phyloP scores from a whole-genome alignment of 169 alveolate genomes.

The Eimeria acervulina region DNA sequence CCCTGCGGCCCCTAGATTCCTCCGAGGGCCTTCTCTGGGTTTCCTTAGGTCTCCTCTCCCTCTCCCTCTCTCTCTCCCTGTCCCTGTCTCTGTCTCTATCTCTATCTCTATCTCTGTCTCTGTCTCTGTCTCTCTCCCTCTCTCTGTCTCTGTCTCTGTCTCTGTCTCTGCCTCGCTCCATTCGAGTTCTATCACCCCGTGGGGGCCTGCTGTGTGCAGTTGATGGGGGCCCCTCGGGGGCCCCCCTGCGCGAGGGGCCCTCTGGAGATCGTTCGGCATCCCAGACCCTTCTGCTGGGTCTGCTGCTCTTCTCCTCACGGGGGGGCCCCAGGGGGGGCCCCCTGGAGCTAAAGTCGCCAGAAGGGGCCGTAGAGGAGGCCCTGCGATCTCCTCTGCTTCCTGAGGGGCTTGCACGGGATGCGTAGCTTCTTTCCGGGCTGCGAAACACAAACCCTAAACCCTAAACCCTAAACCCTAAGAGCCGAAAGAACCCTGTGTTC shows the following conservation, averaged over 20 bases:
- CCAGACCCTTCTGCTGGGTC: slow-evolving; percentile 42
- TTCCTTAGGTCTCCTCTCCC: slow-evolving; percentile 29
- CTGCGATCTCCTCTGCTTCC: slow-evolving; percentile 19
- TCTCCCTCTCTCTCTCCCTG: slow-evolving; percentile 17
- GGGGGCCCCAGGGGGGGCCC: slow-evolving; percentile 33
- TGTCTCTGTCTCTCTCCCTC: slow-evolving; percentile 23
- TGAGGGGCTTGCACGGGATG: slow-evolving; percentile 1
- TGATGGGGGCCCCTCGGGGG: slow-evolving; percentile 59
- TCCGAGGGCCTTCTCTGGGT: slow-evolving; percentile 8
- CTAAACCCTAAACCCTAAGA: slow-evolving; percentile 21
- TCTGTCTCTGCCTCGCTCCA: slow-evolving; percentile 15
- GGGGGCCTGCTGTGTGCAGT: slow-evolving; percentile 10
- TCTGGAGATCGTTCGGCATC: slow-evolving; percentile 30
- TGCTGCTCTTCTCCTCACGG: slow-evolving; percentile 1
- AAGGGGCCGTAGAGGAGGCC: slow-evolving; percentile 5
- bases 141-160: slow-evolving; percentile 22
- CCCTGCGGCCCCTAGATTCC: slow-evolving; percentile 30
- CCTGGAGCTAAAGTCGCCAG: neutral
- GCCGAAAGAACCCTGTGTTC: too few species aligned
- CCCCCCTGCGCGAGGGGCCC: slow-evolving; percentile 44
- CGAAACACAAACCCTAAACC: neutral
- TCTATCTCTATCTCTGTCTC: slow-evolving; percentile 25
- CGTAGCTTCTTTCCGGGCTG: slow-evolving; percentile 45
- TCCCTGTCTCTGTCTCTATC: slow-evolving; percentile 29
- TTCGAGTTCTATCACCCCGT: slow-evolving; percentile 15